A percentile compares a stretch with the other conserved stretches of the same genome.
Evolutionary conservation across 2,329 filamentous ascomycete species (phyloP).

Genomic region (Botrytis elliptica): DNA sequence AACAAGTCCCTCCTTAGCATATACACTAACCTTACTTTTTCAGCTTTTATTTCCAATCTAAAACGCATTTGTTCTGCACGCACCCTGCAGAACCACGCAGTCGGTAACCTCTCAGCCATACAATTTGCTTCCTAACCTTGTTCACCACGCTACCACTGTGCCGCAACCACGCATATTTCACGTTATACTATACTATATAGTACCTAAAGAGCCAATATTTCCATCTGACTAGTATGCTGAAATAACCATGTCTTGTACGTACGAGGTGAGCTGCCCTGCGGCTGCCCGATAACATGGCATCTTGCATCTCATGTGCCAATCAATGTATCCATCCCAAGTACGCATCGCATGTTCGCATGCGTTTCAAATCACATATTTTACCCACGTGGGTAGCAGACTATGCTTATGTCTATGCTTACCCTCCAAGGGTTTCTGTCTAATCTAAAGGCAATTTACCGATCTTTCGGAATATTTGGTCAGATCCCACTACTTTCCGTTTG

Average conservation of each 20-base stretch:
- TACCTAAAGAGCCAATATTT: neutral
- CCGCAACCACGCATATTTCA: conserved; percentile 6
- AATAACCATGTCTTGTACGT: neutral
- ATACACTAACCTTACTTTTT: neutral
- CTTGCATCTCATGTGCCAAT: neutral
- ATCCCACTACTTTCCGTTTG: neutral
- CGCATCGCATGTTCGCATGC: neutral
- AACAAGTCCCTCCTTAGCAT: neutral
- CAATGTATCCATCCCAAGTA: neutral
- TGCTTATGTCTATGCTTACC: neutral
- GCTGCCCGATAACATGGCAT: neutral
- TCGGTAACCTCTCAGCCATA: neutral
- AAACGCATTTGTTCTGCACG: neutral
- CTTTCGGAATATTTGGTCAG: neutral
- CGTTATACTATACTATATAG: neutral
- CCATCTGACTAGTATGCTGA: neutral
- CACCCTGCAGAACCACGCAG: neutral
- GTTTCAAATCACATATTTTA: neutral
- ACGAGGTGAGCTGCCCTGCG: neutral
- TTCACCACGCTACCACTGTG: neutral
- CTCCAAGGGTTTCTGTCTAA: neutral
- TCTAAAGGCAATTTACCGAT: neutral
- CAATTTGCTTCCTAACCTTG: neutral
- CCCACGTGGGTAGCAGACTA: neutral
- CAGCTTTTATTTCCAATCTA: neutral